These are phyloP conservation scores for Rubus parviflorus DNA, from an alignment of 306 rosid genomes.

Conservation along the genomic window DNA sequence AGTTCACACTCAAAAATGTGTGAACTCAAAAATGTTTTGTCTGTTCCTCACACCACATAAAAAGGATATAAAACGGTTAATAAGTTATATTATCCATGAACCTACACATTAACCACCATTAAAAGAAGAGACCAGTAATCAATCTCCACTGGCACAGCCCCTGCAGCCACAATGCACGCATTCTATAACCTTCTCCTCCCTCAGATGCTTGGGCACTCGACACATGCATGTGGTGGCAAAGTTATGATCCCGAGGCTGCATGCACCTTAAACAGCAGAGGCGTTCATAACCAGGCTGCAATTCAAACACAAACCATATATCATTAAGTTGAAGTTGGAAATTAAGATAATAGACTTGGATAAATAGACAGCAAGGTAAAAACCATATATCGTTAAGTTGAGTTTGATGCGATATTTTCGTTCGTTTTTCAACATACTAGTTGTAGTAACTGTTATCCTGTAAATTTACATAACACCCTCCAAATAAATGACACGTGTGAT, in stretches of 20 bases:
- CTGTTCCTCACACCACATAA: too few species aligned
- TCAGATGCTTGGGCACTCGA: constrained; percentile 82
- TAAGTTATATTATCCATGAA: too few species aligned
- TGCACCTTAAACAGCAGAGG: constrained; percentile 83
- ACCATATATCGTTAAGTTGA: too few species aligned
- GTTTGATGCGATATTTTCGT: background rate
- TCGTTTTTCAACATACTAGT: background rate
- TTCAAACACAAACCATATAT: constrained; percentile 9
- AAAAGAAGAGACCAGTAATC: constrained; percentile 23
- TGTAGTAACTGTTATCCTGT: background rate
- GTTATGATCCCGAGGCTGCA: constrained; percentile 87
- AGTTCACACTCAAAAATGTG: too few species aligned
- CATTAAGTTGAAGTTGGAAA: background rate
- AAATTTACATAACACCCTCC: background rate
- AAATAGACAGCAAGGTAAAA: background rate
- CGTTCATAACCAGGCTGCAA: constrained; percentile 90
- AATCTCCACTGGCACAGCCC: constrained; percentile 93
- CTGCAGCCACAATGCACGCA: constrained; percentile 84
- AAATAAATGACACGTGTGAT: background rate
- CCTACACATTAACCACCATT: too few species aligned
- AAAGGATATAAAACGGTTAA: too few species aligned
- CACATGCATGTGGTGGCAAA: constrained; percentile 86
- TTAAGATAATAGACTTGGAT: background rate
- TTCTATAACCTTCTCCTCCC: constrained; percentile 86
- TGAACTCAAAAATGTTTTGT: too few species aligned